phyloP scores from a whole-genome alignment of 1,284 basidiomycete species.

The Coniophora puteana region DNA sequence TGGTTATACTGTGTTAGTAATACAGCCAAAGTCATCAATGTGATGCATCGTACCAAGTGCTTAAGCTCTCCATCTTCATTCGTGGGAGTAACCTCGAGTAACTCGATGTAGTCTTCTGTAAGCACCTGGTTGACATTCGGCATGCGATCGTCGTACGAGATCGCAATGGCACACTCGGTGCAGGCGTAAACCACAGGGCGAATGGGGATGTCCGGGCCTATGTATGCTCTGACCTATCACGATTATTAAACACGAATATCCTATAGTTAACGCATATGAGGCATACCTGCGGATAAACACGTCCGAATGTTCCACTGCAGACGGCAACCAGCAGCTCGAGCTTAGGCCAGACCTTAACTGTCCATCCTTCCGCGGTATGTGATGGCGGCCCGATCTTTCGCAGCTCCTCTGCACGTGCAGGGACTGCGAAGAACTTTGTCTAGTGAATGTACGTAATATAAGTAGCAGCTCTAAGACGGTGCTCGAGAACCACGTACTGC shows the following conservation, averaged over 20 bases:
- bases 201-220: slow-evolving; percentile 11
- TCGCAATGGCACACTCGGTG: slow-evolving; percentile 7
- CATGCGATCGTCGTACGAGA: not conserved
- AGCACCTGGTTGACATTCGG: slow-evolving; percentile 8
- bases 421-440: slow-evolving; percentile 10
- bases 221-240: slow-evolving; percentile 11
- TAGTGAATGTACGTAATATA: too few relatives aligned
- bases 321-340: slow-evolving; percentile 2
- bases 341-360: slow-evolving; percentile 10
- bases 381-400: slow-evolving; percentile 12
- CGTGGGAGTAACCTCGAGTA: slow-evolving; percentile 12
- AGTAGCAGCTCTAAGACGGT: too few relatives aligned
- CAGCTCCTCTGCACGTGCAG: slow-evolving; percentile 14
- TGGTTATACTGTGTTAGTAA: slow-evolving; percentile 5
- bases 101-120: slow-evolving; percentile 11
- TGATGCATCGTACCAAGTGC: slow-evolving; percentile 12
- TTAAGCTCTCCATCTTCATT: slow-evolving; percentile 11
- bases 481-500: too few relatives aligned
- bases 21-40: too few relatives aligned
- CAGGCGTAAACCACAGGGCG: slow-evolving; percentile 8
- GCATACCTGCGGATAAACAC: slow-evolving; percentile 12
- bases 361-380: slow-evolving; percentile 13
- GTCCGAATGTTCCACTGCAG: slow-evolving; percentile 15
- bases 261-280: too few relatives aligned
- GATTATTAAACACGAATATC: not conserved